Evolutionary conservation across 1,139 yeast genomes (phyloP).

Genomic region (Kodamaea fungicola): DNA sequence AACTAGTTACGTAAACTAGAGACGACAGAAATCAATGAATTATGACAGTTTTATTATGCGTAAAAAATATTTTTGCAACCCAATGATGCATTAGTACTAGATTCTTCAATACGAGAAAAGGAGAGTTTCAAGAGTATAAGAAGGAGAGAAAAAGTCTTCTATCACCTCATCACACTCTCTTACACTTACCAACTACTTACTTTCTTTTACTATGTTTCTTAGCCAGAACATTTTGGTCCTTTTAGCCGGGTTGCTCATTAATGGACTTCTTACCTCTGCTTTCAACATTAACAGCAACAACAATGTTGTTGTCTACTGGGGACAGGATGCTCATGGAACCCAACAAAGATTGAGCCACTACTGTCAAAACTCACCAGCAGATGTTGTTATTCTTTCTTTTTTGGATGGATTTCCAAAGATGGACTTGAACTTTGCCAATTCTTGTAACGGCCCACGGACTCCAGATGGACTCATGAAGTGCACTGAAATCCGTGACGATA

Average conservation of each 20-base stretch:
- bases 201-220: neutral
- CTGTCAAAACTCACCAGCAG: constrained; percentile 13
- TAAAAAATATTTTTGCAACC: too few relatives aligned
- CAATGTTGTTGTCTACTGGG: constrained; percentile 17
- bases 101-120: too few relatives aligned
- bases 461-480: constrained; percentile 15
- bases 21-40: too few relatives aligned
- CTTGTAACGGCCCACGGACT: constrained; percentile 12
- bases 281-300: constrained; percentile 5
- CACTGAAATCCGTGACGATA: constrained; percentile 13
- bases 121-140: too few relatives aligned
- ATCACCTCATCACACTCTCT: neutral
- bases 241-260: neutral
- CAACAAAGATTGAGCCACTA: constrained; percentile 13
- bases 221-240: neutral
- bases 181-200: neutral
- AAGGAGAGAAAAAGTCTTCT: constrained; percentile 13
- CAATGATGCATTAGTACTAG: too few relatives aligned
- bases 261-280: constrained; percentile 3
- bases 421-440: constrained; percentile 14
- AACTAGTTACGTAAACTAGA: too few relatives aligned
- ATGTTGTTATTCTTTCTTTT: constrained; percentile 15
- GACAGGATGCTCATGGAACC: constrained; percentile 15
- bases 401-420: constrained; percentile 12
- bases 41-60: too few relatives aligned